These are phyloP conservation scores for Akanthomyces lecanii DNA, from an alignment of 2,329 filamentous ascomycete genomes.

Conservation along the genomic window DNA sequence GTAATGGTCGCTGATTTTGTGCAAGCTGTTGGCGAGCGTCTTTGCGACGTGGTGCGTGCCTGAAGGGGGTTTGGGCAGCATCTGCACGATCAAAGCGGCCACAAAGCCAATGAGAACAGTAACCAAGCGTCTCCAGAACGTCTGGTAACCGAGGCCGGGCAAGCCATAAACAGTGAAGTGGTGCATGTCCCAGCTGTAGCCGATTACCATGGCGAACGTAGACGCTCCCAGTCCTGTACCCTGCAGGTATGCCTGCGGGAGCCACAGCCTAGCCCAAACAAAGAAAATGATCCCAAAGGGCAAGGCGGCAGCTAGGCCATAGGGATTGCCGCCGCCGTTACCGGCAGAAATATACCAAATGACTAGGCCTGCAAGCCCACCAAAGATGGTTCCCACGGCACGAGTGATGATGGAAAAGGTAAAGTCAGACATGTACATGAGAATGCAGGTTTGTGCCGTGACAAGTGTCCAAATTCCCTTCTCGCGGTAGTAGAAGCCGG, in stretches of 20 bases:
- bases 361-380: conserved; percentile 42
- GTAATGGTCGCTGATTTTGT: conserved; percentile 44
- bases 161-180: conserved; percentile 42
- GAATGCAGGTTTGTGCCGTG: conserved; percentile 44
- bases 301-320: conserved; percentile 44
- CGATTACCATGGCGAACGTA: conserved; percentile 41
- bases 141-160: conserved; percentile 42
- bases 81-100: conserved; percentile 40
- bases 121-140: conserved; percentile 45
- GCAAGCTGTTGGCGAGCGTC: conserved; percentile 40
- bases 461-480: conserved; percentile 51
- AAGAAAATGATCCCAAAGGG: conserved; percentile 33
- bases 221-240: conserved; percentile 31
- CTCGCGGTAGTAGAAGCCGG: conserved; percentile 48
- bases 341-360: conserved; percentile 51
- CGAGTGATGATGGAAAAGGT: conserved; percentile 41
- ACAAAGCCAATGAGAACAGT: conserved; percentile 42
- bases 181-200: conserved; percentile 43
- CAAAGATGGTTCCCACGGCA: conserved; percentile 40
- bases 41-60: conserved; percentile 42
- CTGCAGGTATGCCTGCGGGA: conserved; percentile 26
- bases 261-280: conserved; percentile 34
- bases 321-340: conserved; percentile 43
- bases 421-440: conserved; percentile 49
- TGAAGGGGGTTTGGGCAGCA: conserved; percentile 44